Percentiles rank a stretch among this genome's conserved stretches.
phyloP scores from a whole-genome alignment of 306 rosid genomes.

The Fagus crenata region DNA sequence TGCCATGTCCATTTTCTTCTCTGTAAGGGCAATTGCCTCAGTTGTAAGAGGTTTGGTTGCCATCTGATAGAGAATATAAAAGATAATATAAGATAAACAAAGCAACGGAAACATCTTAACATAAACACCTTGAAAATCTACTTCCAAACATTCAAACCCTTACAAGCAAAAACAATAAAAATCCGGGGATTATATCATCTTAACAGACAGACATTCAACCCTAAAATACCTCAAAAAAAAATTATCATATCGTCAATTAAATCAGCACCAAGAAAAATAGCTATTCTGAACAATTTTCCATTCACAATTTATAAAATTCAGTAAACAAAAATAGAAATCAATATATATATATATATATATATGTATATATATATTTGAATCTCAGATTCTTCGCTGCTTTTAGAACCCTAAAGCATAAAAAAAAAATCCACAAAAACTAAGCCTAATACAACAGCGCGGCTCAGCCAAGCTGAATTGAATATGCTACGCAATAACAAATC shows the following conservation, averaged over 20 bases:
- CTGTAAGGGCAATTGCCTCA: constrained; percentile 79
- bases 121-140: too few species aligned
- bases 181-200: too few species aligned
- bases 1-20: constrained; percentile 98
- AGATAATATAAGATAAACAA: neutral
- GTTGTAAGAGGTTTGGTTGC: constrained; percentile 73
- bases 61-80: constrained; percentile 47
- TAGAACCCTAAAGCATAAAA: neutral
- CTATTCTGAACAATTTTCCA: too few species aligned
- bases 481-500: neutral
- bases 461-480: neutral
- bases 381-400: neutral
- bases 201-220: too few species aligned
- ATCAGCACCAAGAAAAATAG: too few species aligned
- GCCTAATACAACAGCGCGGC: neutral
- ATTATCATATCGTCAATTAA: too few species aligned
- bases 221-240: too few species aligned
- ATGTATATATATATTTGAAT: neutral
- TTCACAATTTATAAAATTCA: too few species aligned
- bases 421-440: neutral
- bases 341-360: too few species aligned
- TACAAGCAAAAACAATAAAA: too few species aligned
- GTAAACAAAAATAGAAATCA: too few species aligned
- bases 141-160: too few species aligned
- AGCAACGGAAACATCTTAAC: neutral